Conservation (phyloP, 2,329 filamentous ascomycete genomes). For the Thielaviopsis punctulata region DNA sequence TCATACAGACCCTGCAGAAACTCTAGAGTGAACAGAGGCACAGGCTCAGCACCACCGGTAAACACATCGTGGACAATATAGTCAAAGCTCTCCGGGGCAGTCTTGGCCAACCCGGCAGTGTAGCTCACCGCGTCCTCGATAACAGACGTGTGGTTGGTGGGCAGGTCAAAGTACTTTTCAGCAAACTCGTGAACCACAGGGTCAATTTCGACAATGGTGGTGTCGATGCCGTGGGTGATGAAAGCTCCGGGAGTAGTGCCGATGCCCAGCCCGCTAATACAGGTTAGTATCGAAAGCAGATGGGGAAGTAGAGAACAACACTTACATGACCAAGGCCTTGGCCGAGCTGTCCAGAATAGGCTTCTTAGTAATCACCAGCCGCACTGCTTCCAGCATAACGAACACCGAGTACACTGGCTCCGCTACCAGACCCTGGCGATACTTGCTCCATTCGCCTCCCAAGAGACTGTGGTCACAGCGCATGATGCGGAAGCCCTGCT, state of each 20-base stretch:
- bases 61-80: constrained; percentile 98
- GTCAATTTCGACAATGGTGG: constrained; percentile 89
- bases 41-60: constrained; percentile 84
- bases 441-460: constrained; percentile 71
- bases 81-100: constrained; percentile 44
- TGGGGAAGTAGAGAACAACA: background rate
- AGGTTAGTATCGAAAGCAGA: background rate
- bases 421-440: constrained; percentile 36
- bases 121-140: constrained; percentile 71
- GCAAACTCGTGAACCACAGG: constrained; percentile 77
- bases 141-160: constrained; percentile 57
- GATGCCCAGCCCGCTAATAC: constrained; percentile 62
- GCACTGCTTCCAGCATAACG: constrained; percentile 80
- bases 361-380: constrained; percentile 49
- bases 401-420: constrained; percentile 97
- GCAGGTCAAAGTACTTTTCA: constrained; percentile 63
- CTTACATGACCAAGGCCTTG: constrained; percentile 72
- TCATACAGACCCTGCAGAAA: constrained; percentile 57
- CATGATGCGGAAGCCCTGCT: constrained; percentile 60
- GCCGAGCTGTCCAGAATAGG: constrained; percentile 44
- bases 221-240: constrained; percentile 74
- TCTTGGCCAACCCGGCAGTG: constrained; percentile 28
- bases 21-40: constrained; percentile 70
- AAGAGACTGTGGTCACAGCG: constrained; percentile 88
- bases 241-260: constrained; percentile 80